Evolutionary conservation across 2,329 filamentous ascomycete species (phyloP), one percentile per base, ranked within the genome.

Genomic region (Aspergillus hortae): DNA sequence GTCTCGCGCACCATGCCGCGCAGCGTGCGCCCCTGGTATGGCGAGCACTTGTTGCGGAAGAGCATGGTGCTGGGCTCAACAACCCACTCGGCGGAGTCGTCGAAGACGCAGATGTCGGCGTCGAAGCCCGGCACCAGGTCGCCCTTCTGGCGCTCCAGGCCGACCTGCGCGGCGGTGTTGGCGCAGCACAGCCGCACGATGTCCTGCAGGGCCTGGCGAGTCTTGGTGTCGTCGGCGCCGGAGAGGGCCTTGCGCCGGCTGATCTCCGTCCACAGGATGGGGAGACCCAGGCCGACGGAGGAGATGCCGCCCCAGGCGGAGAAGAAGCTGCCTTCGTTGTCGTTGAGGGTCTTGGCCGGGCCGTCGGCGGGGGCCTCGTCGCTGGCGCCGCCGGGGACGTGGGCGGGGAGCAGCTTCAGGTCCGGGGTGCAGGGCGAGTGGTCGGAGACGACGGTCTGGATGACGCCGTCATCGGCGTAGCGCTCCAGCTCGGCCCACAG

Each of bases 341-440:
- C 67, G 5, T 64, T 62, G 14, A 74, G 70, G 41, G 66, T 61
- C 21, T 71, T 55, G 54, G 60, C 49, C 48, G 66, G 54, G 46
- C 68, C 44, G n/a, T 56, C 44, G 17, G 58, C 17, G 6, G 65
- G 67, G 54, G 61, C 64, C 61, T 68, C 27, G 41, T 45, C 25
- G n/a, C 12, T 70, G 14, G 15, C 14, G 35, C 14, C 35, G 35
- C 79, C 77, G 14, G 79, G 82, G n/a, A 94, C 78, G 59, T 87
- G 81, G 1, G 79, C 71, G 0, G 92, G 92, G 0, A 96, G 82
- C 15, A 95, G 82, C 73, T 99, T 99, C 49, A 99, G 81, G 67
- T 96, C 86, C 0, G 94, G 92, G 3, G 94, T 97, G 77, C 94
- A 97, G 5, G 94, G 94, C 4, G 90, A 95, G 77, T 99, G 94